Percentiles rank a stretch among this genome's conserved stretches.
phyloP scores from a whole-genome alignment of 2,329 filamentous ascomycete genomes.

The Trichoderma pleuroti region DNA sequence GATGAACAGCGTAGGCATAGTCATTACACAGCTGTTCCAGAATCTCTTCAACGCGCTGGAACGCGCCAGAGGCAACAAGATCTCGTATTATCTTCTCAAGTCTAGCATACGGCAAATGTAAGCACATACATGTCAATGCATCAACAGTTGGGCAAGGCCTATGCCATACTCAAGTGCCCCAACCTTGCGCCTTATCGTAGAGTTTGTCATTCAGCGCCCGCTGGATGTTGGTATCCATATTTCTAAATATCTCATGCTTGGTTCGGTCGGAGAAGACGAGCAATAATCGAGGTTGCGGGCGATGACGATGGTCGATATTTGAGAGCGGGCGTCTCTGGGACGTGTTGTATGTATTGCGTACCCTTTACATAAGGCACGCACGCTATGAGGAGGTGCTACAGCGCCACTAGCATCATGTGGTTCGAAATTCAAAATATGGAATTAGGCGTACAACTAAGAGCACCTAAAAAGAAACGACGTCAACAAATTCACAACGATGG shows the following conservation, averaged over 20 bases:
- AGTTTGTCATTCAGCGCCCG: slow-evolving; percentile 95
- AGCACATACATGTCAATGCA: slow-evolving; percentile 16
- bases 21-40: slow-evolving; percentile 97
- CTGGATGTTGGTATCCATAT: slow-evolving; percentile 86
- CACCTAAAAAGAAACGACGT: neutral
- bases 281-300: neutral
- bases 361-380: neutral
- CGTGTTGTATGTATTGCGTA: neutral
- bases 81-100: slow-evolving; percentile 90
- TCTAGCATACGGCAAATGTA: slow-evolving; percentile 43
- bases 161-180: slow-evolving; percentile 84
- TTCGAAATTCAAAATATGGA: neutral
- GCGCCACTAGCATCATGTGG: neutral
- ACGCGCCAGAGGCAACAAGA: slow-evolving; percentile 70
- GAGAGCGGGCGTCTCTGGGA: neutral
- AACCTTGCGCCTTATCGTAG: slow-evolving; percentile 94
- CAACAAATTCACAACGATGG: neutral
- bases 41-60: slow-evolving; percentile 76
- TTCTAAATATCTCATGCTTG: slow-evolving; percentile 8
- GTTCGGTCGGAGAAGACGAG: neutral
- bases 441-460: neutral
- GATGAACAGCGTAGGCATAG: slow-evolving; percentile 95
- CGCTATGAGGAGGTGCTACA: neutral
- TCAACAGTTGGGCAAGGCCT: neutral
- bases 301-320: neutral